Evolutionary conservation across 2,329 filamentous ascomycete species (phyloP), one percentile per base, ranked within the genome.

Genomic region (Aureobasidium sp.): DNA sequence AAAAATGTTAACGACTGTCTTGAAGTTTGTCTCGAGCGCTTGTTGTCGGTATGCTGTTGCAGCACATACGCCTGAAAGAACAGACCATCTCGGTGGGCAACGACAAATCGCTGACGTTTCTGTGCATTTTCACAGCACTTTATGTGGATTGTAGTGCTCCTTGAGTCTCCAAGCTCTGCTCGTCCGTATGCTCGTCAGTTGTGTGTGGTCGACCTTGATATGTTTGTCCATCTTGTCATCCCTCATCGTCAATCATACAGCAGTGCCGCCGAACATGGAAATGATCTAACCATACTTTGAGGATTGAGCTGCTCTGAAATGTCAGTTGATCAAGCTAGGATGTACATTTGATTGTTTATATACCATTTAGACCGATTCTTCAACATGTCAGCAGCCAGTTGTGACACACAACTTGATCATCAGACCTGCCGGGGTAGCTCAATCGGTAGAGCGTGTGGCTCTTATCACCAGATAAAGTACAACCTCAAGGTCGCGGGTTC

Each of bases 361-460:
- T 48, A 48, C 46, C 17, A 27, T 48, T 7, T 20, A 17, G 9
- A 5, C n/a, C 24, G 26, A 24, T n/a, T 0, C 6, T 9, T 5
- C 13, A 13, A 53, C 39, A 44, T 20, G 27, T 44, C 53, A 57
- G 53, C 53, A 57, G 53, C 53, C 53, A 57, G 53, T 57, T 57
- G 26, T 34, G 26, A 46, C 53, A 57, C 26, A 34, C 17, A 46
- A 57, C 53, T 57, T 57, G 53, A 57, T 57, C 53, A 57, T 57
- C 47, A 57, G 43, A 50, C 55, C 55, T 64, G 75, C 75, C 74
- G 70, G 75, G 75, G 72, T 77, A 77, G 75, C 76, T 78, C 75
- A 77, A 77, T 77, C 75, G 75, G 72, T 72, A 77, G 74, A 76
- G 74, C 74, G 73, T 75, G 73, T 74, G 76, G 75, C 76, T 76